Percentiles rank a stretch among this genome's conserved stretches.
Conservation (phyloP, 352 stramenopile genomes). For the Pythium dissimile region DNA sequence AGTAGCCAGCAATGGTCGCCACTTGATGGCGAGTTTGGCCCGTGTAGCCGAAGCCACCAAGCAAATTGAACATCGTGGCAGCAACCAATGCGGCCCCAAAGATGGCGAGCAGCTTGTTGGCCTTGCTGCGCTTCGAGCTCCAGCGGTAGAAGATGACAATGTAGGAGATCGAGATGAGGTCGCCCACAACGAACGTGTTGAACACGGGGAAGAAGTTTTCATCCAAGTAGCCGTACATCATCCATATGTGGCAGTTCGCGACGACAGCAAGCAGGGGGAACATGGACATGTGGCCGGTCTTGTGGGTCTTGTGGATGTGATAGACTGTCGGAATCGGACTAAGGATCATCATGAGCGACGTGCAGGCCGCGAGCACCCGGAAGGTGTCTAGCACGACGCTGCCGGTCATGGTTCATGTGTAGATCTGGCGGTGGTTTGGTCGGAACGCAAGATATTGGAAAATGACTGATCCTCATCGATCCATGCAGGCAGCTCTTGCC, state of each 20-base stretch:
- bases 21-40: slow-evolving; percentile 27
- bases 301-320: slow-evolving; percentile 33
- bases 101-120: slow-evolving; percentile 19
- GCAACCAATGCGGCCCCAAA: slow-evolving; percentile 18
- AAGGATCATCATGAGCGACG: slow-evolving; percentile 41
- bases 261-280: slow-evolving; percentile 45
- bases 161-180: slow-evolving; percentile 41
- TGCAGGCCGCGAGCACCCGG: slow-evolving; percentile 32
- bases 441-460: background rate
- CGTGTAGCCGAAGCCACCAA: slow-evolving; percentile 32
- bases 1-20: slow-evolving; percentile 30
- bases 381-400: slow-evolving; percentile 21
- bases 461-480: slow-evolving; percentile 10
- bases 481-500: background rate
- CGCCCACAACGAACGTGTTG: slow-evolving; percentile 38
- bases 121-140: slow-evolving; percentile 32
- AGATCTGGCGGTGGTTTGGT: background rate
- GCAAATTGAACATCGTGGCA: slow-evolving; percentile 32
- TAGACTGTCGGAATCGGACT: slow-evolving; percentile 43
- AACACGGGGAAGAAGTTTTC: slow-evolving; percentile 51
- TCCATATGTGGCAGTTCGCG: slow-evolving; percentile 42
- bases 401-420: slow-evolving; percentile 18
- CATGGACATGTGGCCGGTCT: slow-evolving; percentile 45
- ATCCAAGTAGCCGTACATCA: slow-evolving; percentile 50
- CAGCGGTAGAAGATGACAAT: slow-evolving; percentile 52